phyloP scores from a whole-genome alignment of 768 basidiomycete species.

The Auricularia sp. region DNA sequence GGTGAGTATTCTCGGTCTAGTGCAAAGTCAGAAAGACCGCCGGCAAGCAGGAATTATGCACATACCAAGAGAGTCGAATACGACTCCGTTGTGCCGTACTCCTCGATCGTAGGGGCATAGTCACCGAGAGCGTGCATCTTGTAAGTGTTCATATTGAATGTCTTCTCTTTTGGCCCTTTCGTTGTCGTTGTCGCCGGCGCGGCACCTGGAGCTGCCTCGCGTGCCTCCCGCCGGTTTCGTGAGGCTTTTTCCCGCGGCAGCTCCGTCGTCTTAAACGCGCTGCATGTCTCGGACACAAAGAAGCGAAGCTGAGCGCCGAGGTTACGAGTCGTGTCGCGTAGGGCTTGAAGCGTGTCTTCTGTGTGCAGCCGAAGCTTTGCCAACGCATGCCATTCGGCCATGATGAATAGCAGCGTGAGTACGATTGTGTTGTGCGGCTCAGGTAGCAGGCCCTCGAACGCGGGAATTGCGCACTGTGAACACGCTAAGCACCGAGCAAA shows the following conservation, averaged over 20 bases:
- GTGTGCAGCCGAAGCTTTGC: constrained; percentile 34
- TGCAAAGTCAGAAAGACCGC: no score
- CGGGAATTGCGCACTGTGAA: constrained; percentile 26
- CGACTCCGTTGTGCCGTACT: constrained; percentile 27
- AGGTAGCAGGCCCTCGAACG: constrained; percentile 24
- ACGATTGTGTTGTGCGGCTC: constrained; percentile 18
- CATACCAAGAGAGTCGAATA: constrained; percentile 20
- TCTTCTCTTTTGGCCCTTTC: constrained; percentile 2
- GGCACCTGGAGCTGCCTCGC: background rate
- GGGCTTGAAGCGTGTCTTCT: constrained; percentile 18
- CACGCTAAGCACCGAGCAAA: no score
- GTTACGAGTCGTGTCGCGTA: constrained; percentile 14
- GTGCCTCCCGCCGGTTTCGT: constrained; percentile 12
- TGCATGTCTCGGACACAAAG: constrained; percentile 23
- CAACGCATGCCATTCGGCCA: constrained; percentile 27
- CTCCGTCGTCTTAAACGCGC: constrained; percentile 21
- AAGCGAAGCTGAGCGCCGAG: constrained; percentile 23
- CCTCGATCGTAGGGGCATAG: constrained; percentile 18
- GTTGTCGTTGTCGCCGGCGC: background rate
- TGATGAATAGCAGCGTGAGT: constrained; percentile 24
- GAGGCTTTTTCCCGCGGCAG: constrained; percentile 30
- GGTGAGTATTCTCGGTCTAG: constrained; percentile 3
- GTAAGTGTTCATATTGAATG: constrained; percentile 24
- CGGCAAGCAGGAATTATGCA: no score
- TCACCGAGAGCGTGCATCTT: constrained; percentile 30